Evolutionary conservation across 108 stramenopile species (phyloP), one percentile per base, ranked within the genome.

Genomic region (Cylindrotheca fusiformis): DNA sequence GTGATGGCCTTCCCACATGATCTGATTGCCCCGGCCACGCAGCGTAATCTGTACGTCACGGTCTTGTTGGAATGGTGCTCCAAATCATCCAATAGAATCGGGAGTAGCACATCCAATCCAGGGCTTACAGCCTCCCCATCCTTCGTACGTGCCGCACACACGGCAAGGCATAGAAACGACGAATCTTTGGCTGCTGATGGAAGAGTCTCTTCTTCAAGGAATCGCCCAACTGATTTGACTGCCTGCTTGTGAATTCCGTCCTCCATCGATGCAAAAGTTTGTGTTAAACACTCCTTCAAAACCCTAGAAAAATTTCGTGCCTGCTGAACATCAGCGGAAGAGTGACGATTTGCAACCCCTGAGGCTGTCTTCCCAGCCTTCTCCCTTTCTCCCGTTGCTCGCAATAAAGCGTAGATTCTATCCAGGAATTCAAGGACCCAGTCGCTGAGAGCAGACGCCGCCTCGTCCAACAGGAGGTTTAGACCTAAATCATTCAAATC

Each of bases 341-440:
- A 77, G 62, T 93, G 92, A 1, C 86, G 71, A 10, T 76, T 60
- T 28, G 84, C 91, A 2, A 80, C 73, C 28, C 88, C 87, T 26
- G 83, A 74, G 26, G 79, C 65, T 6, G 68, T 80, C 59, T 90
- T 91, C 47, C 85, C 86, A 18, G 76, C 52, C 66, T 91, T 95
- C 55, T 91, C 93, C 52, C 84, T 68, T 67, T 91, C 90, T 5
- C 87, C 93, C 12, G 86, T 77, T 32, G 93, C 89, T 49, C 87
- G 68, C 12, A 91, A 58, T 14, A 93, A 69, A 57, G 77, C 82
- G 58, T 87, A 95, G n/a, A 95, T 68, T 18, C 91, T 65, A 44
- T 91, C 90, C 24, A 95, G 78, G 60, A 95, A 93, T 33, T 75
- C 76, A 23, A 91, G 64, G 0, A 83, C 73, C 90, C 90, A 95